These are phyloP conservation scores for Lathyrus tuberosus DNA, from an alignment of 306 rosid genomes.

Conservation along the genomic window DNA sequence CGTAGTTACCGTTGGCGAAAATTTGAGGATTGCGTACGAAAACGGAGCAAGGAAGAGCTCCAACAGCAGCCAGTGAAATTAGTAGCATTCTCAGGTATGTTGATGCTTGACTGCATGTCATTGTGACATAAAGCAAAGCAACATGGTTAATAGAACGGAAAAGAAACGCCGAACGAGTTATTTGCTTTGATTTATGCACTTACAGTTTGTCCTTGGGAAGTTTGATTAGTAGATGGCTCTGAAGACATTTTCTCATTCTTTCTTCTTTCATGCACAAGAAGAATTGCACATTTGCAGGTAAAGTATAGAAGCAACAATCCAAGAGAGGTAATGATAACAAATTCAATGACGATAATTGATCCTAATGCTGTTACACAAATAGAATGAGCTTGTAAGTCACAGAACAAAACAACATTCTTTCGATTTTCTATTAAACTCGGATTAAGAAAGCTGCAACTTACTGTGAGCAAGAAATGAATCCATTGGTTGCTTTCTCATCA, in stretches of 20 bases:
- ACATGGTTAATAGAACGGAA: not conserved
- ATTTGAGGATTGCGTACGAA: slow-evolving; percentile 41
- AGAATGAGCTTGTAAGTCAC: slow-evolving; percentile 38
- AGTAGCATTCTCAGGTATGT: slow-evolving; percentile 43
- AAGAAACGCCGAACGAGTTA: slow-evolving; percentile 1
- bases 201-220: slow-evolving; percentile 48
- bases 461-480: slow-evolving; percentile 66
- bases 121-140: not conserved
- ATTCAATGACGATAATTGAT: slow-evolving; percentile 67
- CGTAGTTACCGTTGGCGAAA: slow-evolving; percentile 52
- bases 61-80: slow-evolving; percentile 48
- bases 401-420: too few species aligned
- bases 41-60: slow-evolving; percentile 45
- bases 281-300: slow-evolving; percentile 80
- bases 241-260: slow-evolving; percentile 24
- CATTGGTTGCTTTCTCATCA: slow-evolving; percentile 73
- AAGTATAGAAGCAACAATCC: slow-evolving; percentile 62
- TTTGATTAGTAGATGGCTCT: slow-evolving; percentile 33
- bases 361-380: slow-evolving; percentile 69
- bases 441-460: slow-evolving; percentile 43
- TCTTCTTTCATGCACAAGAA: slow-evolving; percentile 68
- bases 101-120: slow-evolving; percentile 42
- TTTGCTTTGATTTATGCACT: slow-evolving; percentile 24
- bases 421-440: too few species aligned
- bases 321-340: slow-evolving; percentile 55